Evolutionary conservation across 345 rosid species (phyloP).

Genomic region (Geranium brycei): DNA sequence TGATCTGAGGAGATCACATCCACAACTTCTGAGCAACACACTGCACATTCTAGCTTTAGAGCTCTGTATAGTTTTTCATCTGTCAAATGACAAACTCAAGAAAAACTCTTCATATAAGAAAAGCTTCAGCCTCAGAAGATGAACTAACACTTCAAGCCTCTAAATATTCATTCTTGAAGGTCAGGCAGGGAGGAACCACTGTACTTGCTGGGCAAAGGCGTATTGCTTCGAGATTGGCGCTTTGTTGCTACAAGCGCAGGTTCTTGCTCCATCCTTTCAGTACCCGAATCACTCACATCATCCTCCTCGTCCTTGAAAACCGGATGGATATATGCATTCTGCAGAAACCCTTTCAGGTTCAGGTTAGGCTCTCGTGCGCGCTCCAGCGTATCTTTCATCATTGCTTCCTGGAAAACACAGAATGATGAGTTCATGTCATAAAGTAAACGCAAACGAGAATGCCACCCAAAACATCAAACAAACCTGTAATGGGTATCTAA

Average conservation of each 20-base stretch:
- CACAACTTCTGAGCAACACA: no score
- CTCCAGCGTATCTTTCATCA: constrained; percentile 87
- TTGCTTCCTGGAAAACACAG: constrained; percentile 48
- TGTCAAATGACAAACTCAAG: no score
- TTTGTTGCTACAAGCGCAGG: constrained; percentile 53
- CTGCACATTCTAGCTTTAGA: no score
- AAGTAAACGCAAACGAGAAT: no score
- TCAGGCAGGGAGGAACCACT: constrained; percentile 17
- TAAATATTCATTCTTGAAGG: neutral
- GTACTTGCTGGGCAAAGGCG: constrained; percentile 31
- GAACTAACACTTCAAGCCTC: no score
- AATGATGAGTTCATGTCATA: no score
- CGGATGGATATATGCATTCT: constrained; percentile 59
- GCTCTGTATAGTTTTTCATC: no score
- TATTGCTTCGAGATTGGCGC: constrained; percentile 38
- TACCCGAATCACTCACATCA: constrained; percentile 16
- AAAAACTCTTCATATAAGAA: no score
- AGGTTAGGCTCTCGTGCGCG: constrained; percentile 61
- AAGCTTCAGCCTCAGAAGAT: no score
- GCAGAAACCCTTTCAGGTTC: constrained; percentile 66
- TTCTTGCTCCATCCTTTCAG: constrained; percentile 26
- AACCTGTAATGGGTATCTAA: constrained; percentile 72
- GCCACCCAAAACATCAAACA: no score
- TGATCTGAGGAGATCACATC: no score
- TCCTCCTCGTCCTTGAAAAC: constrained; percentile 53